Base-by-base conservation (phyloP, 2,329 filamentous ascomycete species). In the Apiospora pterosperma region DNA sequence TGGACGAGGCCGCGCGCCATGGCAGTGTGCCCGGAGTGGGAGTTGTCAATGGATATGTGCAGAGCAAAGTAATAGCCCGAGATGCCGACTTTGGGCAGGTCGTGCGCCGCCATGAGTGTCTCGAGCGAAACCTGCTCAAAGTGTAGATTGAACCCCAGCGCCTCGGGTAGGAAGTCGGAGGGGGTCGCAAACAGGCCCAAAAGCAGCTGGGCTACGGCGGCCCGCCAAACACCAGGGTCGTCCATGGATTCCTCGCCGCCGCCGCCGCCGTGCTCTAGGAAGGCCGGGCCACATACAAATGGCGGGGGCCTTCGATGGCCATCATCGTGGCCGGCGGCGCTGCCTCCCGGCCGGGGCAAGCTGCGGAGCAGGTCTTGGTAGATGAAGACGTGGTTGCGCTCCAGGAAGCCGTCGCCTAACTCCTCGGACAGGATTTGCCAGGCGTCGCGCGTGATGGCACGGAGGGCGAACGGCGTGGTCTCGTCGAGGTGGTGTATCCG, bases 391-490 rank as follows among this genome's bases (percentile, higher is more conserved):
- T 85, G 82, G 64, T 84, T 79, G 69, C 81, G 80, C 12, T 71
- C 69, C 7, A 79, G 66, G 65, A 84, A 77, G 0, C 82, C 83
- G 67, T 84, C 80, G 0, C 82, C 83, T 6, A 84, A 73, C 66
- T 85, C 83, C 66, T 85, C 82, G 0, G 80, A 81, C 61, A 84
- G 73, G 7, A 83, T 76, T 66, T 82, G 82, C 82, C 82, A 84
- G 4, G 78, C 78, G 36, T 78, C 72, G 64, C 81, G 81, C 39
- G 76, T 79, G 16, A 79, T 72, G 11, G 67, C 69, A 4, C 76
- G 76, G 12, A 59, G n/a, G 16, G 52, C 52, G 4, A 59, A 59
- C 8, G 52, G 52, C 7, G 52, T 59, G 52, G 52, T 59, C n/a
- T n/a, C n/a, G n/a, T n/a, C n/a, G n/a, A n/a, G n/a, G n/a, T n/a